phyloP scores from a whole-genome alignment of 257 asterid genomes.

The Solanum tarapatanum region DNA sequence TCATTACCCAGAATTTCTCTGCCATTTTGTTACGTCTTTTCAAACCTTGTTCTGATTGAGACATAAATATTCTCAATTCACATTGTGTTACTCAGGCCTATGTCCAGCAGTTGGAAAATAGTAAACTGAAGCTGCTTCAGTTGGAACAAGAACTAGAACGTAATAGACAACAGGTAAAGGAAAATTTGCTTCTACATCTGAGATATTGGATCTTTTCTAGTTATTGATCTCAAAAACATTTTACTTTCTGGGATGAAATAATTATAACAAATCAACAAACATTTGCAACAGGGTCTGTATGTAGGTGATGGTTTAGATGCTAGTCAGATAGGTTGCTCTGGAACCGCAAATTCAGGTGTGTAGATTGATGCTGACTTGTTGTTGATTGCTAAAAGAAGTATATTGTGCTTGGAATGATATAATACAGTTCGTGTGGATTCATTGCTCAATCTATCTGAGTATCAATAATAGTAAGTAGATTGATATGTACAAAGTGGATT shows the following conservation, averaged over 20 bases:
- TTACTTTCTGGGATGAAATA: not conserved
- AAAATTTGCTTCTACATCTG: not conserved
- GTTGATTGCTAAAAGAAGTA: not conserved
- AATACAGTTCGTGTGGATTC: not conserved
- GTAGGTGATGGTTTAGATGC: constrained; percentile 46
- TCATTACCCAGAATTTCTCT: not conserved
- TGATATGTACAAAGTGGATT: not conserved
- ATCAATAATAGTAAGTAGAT: not conserved
- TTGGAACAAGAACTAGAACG: constrained; percentile 82
- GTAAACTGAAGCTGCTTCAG: constrained; percentile 65
- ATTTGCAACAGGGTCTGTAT: constrained; percentile 41
- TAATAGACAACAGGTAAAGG: constrained; percentile 53
- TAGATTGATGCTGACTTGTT: not conserved
- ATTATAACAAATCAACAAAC: not conserved
- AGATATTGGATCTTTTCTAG: not conserved
- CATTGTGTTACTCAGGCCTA: constrained; percentile 47
- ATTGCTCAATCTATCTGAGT: not conserved
- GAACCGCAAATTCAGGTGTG: constrained; percentile 59
- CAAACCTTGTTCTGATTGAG: not conserved
- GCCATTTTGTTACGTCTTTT: not conserved
- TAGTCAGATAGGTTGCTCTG: constrained; percentile 49
- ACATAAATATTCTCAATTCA: not conserved
- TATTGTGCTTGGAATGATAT: constrained; percentile 1
- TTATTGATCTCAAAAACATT: not conserved
- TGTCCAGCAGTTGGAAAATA: constrained; percentile 84